phyloP scores from a whole-genome alignment of 2,329 filamentous ascomycete species.

The Parastagonospora avenae region DNA sequence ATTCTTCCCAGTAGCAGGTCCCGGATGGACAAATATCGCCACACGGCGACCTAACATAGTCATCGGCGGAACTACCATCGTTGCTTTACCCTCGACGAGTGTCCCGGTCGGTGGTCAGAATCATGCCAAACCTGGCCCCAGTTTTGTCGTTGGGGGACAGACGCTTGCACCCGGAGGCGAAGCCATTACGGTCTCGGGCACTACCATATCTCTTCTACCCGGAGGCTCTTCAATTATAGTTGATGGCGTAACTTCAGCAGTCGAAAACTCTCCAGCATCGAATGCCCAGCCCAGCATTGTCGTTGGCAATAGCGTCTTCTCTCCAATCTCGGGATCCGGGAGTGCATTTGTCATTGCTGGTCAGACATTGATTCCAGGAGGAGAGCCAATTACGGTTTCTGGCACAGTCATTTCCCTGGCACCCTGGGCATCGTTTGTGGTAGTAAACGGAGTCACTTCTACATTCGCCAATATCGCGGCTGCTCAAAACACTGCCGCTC shows the following conservation, averaged over 20 bases:
- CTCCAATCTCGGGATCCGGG: conserved; percentile 10
- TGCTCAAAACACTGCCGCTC: conserved; percentile 29
- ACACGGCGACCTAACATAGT: conserved; percentile 21
- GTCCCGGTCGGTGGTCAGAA: conserved; percentile 2
- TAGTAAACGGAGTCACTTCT: conserved; percentile 43
- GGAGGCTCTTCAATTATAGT: conserved; percentile 36
- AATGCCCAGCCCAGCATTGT: conserved; percentile 23
- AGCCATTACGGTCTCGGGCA: conserved; percentile 37
- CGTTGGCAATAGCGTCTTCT: conserved; percentile 22
- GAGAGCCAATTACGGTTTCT: conserved; percentile 38
- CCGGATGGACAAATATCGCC: conserved; percentile 3
- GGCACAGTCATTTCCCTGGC: conserved; percentile 42
- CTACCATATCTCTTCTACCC: conserved; percentile 36
- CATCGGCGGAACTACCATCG: conserved; percentile 37
- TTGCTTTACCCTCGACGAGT: conserved; percentile 14
- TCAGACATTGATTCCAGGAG: conserved; percentile 45
- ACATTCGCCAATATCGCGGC: conserved; percentile 36
- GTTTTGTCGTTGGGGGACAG: conserved; percentile 47
- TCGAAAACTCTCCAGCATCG: conserved; percentile 26
- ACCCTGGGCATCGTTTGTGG: conserved; percentile 34
- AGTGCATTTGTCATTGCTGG: conserved; percentile 42
- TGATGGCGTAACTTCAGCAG: conserved; percentile 42
- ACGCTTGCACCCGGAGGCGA: conserved; percentile 45
- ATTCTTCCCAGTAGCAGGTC: conserved; percentile 26
- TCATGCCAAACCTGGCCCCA: conserved; percentile 12